Base-by-base conservation (phyloP, 192 early-diverging fungal species). In the Gaertneriomyces sp. region DNA sequence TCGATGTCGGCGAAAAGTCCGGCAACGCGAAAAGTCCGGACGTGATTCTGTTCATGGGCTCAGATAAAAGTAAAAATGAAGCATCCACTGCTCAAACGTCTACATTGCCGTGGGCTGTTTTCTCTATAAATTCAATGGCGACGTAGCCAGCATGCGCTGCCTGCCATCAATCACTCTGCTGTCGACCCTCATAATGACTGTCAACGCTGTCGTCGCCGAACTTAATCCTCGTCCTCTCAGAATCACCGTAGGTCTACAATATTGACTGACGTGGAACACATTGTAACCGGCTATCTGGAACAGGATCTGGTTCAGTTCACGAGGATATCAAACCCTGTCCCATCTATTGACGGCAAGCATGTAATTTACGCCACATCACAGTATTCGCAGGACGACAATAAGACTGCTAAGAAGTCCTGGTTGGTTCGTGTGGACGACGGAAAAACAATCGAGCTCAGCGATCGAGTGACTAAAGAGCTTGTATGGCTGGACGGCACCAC, bases 231-330 rank as follows among this genome's bases (percentile, higher is more conserved):
- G 20, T 20, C 49, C 49, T 17, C 49, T 51, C n/a, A 3, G 6
- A 51, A n/a, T 20, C 49, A 51, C 20, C 6, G 49, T 51, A 51
- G 4, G 49, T 51, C 49, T 6, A 6, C 4, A 5, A 20, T 51
- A 6, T 51, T n/a, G n/a, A 51, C 6, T 6, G n/a, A 17, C n/a
- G 49, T 51, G 49, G 25, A n/a, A 51, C 6, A 17, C n/a, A 3
- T 20, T 17, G 4, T 6, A 5, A 51, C n/a, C 5, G 20, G n/a
- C 49, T 51, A 17, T 51, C 20, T n/a, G 17, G 0, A 14, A 38
- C 39, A 84, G 67, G 80, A 79, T 57, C 80, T 91, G 25, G 85
- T 89, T 44, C 74, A 83, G 47, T 81, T 88, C 53, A 78, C 79
- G 41, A 84, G 86, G 43, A 74, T 84, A 6, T 80, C 80, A 16